These are phyloP conservation scores for Zasmidium angulare DNA, from an alignment of 2,329 filamentous ascomycete species.

Conservation along the genomic window DNA sequence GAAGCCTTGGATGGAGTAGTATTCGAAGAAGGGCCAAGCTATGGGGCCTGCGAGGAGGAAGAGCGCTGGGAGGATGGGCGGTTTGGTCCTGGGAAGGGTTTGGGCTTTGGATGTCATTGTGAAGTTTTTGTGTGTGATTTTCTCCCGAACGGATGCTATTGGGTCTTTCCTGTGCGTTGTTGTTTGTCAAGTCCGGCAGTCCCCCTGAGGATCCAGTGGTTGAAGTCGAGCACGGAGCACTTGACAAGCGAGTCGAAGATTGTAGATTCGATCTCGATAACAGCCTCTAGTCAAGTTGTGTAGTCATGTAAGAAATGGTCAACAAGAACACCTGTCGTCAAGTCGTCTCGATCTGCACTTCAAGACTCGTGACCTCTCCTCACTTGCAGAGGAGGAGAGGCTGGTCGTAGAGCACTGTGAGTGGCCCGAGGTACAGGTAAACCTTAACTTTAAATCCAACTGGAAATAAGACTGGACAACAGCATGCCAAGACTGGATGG, in stretches of 20 bases:
- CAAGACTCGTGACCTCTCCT: not conserved
- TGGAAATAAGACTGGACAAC: too few species aligned
- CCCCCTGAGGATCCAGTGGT: too few species aligned
- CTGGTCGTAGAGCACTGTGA: not conserved
- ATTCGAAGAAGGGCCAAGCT: constrained; percentile 14
- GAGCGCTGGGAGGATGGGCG: constrained; percentile 13
- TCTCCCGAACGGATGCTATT: not conserved
- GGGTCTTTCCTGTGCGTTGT: not conserved
- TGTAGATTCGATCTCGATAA: too few species aligned
- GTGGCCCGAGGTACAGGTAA: not conserved
- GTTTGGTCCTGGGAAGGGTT: not conserved
- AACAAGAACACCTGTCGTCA: not conserved
- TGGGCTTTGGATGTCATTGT: not conserved
- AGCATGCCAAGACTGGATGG: too few species aligned
- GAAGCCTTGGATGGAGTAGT: constrained; percentile 12
- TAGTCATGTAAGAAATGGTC: too few species aligned
- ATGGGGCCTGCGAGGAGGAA: constrained; percentile 10
- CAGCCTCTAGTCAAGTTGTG: too few species aligned
- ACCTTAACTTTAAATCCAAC: not conserved
- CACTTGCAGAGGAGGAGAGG: not conserved
- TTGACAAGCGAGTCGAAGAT: too few species aligned
- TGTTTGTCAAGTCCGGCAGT: too few species aligned
- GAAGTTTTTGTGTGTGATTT: not conserved
- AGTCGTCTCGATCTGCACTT: not conserved
- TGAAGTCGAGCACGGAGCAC: too few species aligned